phyloP scores from a whole-genome alignment of 1,284 basidiomycete species.

The Sanghuangporus weigelae region DNA sequence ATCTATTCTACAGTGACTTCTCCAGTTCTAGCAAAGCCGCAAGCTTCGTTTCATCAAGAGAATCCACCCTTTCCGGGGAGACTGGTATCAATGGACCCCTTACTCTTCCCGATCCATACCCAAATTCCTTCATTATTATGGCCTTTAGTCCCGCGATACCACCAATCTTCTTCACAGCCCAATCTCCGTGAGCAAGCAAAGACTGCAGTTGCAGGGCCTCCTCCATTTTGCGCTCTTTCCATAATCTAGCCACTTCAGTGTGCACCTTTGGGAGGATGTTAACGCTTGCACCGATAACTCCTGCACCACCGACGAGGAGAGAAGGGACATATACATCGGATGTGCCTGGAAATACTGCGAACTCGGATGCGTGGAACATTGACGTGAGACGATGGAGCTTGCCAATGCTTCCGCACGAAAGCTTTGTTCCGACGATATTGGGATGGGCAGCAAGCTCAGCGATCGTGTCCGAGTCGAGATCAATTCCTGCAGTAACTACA shows the following conservation, averaged over 20 bases:
- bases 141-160: slow-evolving; percentile 70
- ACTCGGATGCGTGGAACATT: slow-evolving; percentile 43
- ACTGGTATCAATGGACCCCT: slow-evolving; percentile 54
- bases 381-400: slow-evolving; percentile 76
- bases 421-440: slow-evolving; percentile 86
- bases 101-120: slow-evolving; percentile 56
- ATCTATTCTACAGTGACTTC: slow-evolving; percentile 38
- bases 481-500: slow-evolving; percentile 73
- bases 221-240: slow-evolving; percentile 50
- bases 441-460: slow-evolving; percentile 70
- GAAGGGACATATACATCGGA: slow-evolving; percentile 66
- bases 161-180: slow-evolving; percentile 65
- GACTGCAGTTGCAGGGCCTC: slow-evolving; percentile 71
- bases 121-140: slow-evolving; percentile 62
- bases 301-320: slow-evolving; percentile 62
- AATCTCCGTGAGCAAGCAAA: slow-evolving; percentile 68
- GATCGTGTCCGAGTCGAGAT: slow-evolving; percentile 83
- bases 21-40: slow-evolving; percentile 62
- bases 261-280: slow-evolving; percentile 79
- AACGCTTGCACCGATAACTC: slow-evolving; percentile 69
- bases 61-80: slow-evolving; percentile 32
- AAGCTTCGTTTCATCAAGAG: slow-evolving; percentile 37
- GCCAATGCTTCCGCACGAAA: slow-evolving; percentile 82
- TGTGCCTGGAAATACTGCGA: slow-evolving; percentile 61
- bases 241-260: slow-evolving; percentile 51